A percentile compares a stretch with the other conserved stretches of the same genome.
These are phyloP conservation scores for Emergomyces orientalis DNA, from an alignment of 2,329 filamentous ascomycete genomes.

Conservation along the genomic window DNA sequence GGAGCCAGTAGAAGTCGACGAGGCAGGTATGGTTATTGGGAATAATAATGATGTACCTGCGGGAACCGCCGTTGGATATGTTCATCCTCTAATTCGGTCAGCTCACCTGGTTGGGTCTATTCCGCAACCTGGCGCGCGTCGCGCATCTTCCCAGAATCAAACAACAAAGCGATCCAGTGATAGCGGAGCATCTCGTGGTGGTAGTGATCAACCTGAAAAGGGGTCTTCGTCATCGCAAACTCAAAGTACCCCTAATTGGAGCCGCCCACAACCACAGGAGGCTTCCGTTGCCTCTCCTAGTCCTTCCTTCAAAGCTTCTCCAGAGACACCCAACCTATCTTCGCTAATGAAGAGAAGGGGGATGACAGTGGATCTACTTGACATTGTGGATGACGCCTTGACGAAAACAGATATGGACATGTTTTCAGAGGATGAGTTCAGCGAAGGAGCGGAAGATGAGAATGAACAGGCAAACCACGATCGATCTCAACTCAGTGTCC, in stretches of 20 bases:
- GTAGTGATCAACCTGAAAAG: slow-evolving; percentile 15
- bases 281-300: slow-evolving; percentile 19
- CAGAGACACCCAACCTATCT: slow-evolving; percentile 58
- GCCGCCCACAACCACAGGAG: slow-evolving; percentile 2
- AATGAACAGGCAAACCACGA: slow-evolving; percentile 16
- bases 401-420: slow-evolving; percentile 32
- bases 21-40: slow-evolving; percentile 42
- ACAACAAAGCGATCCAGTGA: slow-evolving; percentile 11
- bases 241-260: not conserved
- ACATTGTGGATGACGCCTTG: slow-evolving; percentile 49
- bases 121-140: slow-evolving; percentile 19
- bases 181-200: not conserved
- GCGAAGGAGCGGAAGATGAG: slow-evolving; percentile 26
- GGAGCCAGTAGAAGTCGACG: slow-evolving; percentile 65
- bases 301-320: slow-evolving; percentile 45
- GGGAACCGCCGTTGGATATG: slow-evolving; percentile 41
- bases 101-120: slow-evolving; percentile 40
- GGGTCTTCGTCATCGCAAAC: slow-evolving; percentile 3
- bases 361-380: slow-evolving; percentile 50
- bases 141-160: slow-evolving; percentile 13
- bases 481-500: slow-evolving; percentile 17
- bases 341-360: slow-evolving; percentile 54
- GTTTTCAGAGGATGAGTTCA: slow-evolving; percentile 33
- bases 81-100: slow-evolving; percentile 53
- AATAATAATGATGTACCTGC: slow-evolving; percentile 25